These are phyloP conservation scores for Stylosanthes scabra DNA, from an alignment of 331 rosid genomes.

Conservation along the genomic window DNA sequence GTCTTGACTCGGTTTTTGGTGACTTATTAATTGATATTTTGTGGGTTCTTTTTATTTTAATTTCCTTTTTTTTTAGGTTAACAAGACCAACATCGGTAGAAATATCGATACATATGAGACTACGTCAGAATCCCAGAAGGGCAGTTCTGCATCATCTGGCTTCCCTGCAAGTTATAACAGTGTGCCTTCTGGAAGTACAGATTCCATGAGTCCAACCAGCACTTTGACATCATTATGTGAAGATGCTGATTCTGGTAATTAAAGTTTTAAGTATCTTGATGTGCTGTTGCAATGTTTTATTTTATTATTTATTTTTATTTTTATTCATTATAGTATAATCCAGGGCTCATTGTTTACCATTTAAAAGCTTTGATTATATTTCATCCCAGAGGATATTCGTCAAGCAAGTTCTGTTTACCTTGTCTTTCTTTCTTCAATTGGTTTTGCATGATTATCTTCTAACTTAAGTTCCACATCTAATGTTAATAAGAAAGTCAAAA, in stretches of 20 bases:
- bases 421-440: neutral
- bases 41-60: constrained; percentile 15
- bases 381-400: constrained; percentile 53
- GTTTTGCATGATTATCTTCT: constrained; percentile 7
- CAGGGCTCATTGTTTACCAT: constrained; percentile 14
- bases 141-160: constrained; percentile 65
- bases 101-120: constrained; percentile 51
- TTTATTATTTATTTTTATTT: no score
- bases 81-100: constrained; percentile 71
- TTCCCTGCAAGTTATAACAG: constrained; percentile 54
- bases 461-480: constrained; percentile 9
- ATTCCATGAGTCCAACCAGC: constrained; percentile 81
- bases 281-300: neutral
- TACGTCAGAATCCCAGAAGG: constrained; percentile 55
- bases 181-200: constrained; percentile 63
- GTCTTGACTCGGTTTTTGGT: constrained; percentile 16
- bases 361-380: constrained; percentile 33
- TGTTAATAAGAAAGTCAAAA: neutral
- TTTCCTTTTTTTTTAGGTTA: constrained; percentile 54
- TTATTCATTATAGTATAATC: constrained; percentile 2
- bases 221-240: constrained; percentile 71
- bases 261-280: constrained; percentile 29
- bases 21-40: constrained; percentile 37
- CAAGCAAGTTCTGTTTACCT: constrained; percentile 60
- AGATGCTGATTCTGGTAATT: constrained; percentile 87